Evolutionary conservation across 1,284 basidiomycete genomes (phyloP), one percentile per base, ranked within the genome.

Genomic region (Pascua guehoae): DNA sequence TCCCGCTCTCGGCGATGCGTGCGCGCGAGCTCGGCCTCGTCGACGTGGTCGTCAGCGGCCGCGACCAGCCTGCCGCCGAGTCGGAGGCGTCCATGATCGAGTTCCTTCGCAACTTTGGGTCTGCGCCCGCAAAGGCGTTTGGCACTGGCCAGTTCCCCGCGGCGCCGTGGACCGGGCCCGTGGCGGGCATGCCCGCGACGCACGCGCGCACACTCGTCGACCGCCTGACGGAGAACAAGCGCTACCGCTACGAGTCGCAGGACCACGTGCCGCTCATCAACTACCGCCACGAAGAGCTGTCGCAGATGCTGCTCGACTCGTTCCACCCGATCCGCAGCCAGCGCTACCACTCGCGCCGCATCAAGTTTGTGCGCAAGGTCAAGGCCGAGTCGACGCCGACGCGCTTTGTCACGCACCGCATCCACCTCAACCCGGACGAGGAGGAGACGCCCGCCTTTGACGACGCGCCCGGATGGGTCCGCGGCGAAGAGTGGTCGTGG

Each of bases 261-360:
- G 24, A 57, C 57, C 55, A 60, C 66, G 56, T 68, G 53, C 53
- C 70, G 7, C 61, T 78, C 7, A 58, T 71, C 11, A 63, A 71
- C 18, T 79, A 74, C 64, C 69, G 79, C 18, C 68, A 68, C 60
- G 71, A 75, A 58, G 79, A 80, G 63, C 68, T 80, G 12, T 74
- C 72, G n/a, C 73, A 78, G 62, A 81, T 80, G 79, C 67, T 76
- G 36, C 66, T 79, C 15, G 79, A 81, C 68, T 75, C 72, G 42
- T 79, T 77, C 67, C 78, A 81, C 59, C 75, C 74, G 5, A 47
- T 64, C 53, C 67, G 76, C 50, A 75, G 72, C 37, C 58, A 72
- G 61, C 68, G 79, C 41, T 81, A 80, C 55, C 71, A 76, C 54
- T 59, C 65, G 4, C 74, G 79, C 36, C 73, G 79, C 46, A 68